Evolutionary conservation across 192 early-diverging fungal species (phyloP).

Genomic region (Umbelopsis sp.): DNA sequence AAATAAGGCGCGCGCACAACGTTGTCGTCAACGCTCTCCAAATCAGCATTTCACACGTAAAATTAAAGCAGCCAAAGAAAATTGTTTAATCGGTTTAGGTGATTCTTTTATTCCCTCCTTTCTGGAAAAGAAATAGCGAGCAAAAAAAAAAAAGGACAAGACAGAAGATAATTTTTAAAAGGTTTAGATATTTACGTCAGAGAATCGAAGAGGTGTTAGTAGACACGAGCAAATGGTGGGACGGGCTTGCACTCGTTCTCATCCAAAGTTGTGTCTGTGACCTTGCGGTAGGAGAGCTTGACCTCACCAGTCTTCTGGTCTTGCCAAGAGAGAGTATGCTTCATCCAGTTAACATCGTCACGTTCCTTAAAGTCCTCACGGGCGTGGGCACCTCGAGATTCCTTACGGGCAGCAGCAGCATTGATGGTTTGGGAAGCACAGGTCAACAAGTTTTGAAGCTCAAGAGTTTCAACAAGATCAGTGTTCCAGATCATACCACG

Average conservation of each 20-base stretch:
- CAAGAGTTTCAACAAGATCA: conserved; percentile 94
- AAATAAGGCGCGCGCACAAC: no score
- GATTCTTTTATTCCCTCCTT: no score
- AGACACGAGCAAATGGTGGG: conserved; percentile 84
- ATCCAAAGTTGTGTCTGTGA: conserved; percentile 82
- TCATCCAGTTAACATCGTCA: conserved; percentile 96
- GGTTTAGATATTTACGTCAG: not conserved
- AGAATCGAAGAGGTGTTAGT: conserved; percentile 52
- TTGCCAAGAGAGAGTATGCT: conserved; percentile 97
- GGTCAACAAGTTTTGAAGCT: conserved; percentile 97
- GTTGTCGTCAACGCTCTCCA: no score
- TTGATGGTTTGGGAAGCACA: conserved; percentile 92
- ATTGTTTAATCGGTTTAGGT: no score
- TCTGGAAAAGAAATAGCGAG: no score
- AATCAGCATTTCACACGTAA: no score
- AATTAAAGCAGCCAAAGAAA: no score
- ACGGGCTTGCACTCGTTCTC: conserved; percentile 92
- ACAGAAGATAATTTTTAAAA: not conserved
- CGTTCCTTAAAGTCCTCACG: conserved; percentile 90
- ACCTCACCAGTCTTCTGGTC: conserved; percentile 76
- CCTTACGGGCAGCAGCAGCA: conserved; percentile 90
- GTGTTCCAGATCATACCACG: conserved; percentile 98
- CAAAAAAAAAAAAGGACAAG: not conserved
- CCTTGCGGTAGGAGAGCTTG: conserved; percentile 83
- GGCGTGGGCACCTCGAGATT: conserved; percentile 97